phyloP scores from a whole-genome alignment of 176 grass and related monocot species.

The Musa acuminata region DNA sequence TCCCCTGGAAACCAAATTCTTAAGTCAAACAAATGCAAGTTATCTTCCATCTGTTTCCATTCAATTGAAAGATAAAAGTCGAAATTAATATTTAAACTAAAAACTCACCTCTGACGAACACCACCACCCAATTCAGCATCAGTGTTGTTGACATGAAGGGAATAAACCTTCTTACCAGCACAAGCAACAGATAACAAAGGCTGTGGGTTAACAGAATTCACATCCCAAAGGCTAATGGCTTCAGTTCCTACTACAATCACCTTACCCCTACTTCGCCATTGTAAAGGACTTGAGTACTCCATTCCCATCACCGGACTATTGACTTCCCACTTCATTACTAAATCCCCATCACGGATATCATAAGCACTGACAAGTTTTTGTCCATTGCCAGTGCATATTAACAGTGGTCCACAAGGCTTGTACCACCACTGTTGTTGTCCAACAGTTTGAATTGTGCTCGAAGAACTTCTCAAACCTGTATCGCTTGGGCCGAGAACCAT shows the following conservation, averaged over 20 bases:
- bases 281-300: constrained; percentile 85
- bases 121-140: constrained; percentile 88
- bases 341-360: constrained; percentile 83
- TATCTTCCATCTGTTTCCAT: background rate
- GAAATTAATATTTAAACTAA: background rate
- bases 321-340: constrained; percentile 87
- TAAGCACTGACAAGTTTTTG: constrained; percentile 61
- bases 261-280: constrained; percentile 88
- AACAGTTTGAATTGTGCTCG: constrained; percentile 20
- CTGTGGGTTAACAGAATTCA: constrained; percentile 80
- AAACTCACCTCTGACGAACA: constrained; percentile 71
- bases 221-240: constrained; percentile 82
- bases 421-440: constrained; percentile 79
- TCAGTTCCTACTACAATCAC: constrained; percentile 64
- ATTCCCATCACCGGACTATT: constrained; percentile 47
- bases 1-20: too few species aligned
- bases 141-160: constrained; percentile 92
- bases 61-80: background rate
- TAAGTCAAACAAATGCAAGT: background rate
- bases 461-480: constrained; percentile 34
- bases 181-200: constrained; percentile 64
- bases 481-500: constrained; percentile 39
- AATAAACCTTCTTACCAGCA: constrained; percentile 55
- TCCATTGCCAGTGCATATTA: constrained; percentile 62
- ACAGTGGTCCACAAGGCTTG: constrained; percentile 72